Base-by-base conservation (phyloP, 2,329 filamentous ascomycete genomes). In the Calonectria montana region DNA sequence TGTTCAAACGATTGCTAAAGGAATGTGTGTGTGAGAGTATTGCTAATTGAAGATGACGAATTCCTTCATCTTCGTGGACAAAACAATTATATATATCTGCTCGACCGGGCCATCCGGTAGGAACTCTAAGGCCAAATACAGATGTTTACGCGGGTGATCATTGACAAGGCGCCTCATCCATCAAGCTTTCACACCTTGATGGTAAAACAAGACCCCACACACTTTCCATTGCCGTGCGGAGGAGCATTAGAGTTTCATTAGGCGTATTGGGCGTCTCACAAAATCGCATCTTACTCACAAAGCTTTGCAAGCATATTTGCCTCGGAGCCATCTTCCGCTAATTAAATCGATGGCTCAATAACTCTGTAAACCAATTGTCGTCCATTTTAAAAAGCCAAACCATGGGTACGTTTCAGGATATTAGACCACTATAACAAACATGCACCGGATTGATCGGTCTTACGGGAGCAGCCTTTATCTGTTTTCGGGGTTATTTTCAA, bases 161-260 rank as follows among this genome's bases (percentile, higher is more conserved):
- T 16, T 25, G 6, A 23, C 21, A 31, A n/a, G 13, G 12, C 9
- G 21, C 21, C 37, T 37, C 31, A 6, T 57, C n/a, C 31, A 16
- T 35, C n/a, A 23, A 16, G 31, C n/a, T n/a, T 57, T 37, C 31
- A 4, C n/a, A 18, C 35, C 39, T 55, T 12, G n/a, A 31, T 57
- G 23, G 31, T 21, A n/a, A 4, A 39, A 3, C 7, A 1, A 21
- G 23, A 16, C 29, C 21, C 31, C 6, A 15, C 29, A 35, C 31
- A 8, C 31, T 18, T 35, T 35, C 13, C 21, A 23, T 25, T 39
- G 53, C 31, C 31, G 31, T 12, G n/a, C 9, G 8, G 53, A 57
- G 53, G 53, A 57, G 37, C 53, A 57, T 35, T 57, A 57, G 9
- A 39, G 53, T 57, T 57, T 57, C 53, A 57, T 37, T 57, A 21